Evolutionary conservation across 129 eudicot genomes (phyloP), one percentile per base, ranked within the genome.

Genomic region (Lactuca saligna): DNA sequence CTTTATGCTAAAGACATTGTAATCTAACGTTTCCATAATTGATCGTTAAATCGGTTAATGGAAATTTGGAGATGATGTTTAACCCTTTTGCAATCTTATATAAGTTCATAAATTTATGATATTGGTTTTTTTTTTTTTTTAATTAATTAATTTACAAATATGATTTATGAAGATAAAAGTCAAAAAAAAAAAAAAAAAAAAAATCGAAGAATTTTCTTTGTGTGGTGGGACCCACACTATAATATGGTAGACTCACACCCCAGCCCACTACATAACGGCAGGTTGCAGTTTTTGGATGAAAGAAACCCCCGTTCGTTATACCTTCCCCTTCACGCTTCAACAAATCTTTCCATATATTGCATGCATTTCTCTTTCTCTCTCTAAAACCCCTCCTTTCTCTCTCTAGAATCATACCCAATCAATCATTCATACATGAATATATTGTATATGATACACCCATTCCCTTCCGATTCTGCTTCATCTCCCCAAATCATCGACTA

Each of bases 271-370:
- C 74, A 33, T 61, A 75, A 75, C 80, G 75, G 80, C 48, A 68
- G 56, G 69, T 75, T 75, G 70, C 80, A 58, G 39, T 57, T 71
- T 70, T 46, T 56, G 41, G 81, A 6, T 78, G 53, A 39, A 69
- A 72, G 58, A 65, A 11, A 8, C 51, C 37, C 63, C 11, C 67
- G 56, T 68, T 71, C 53, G 39, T 16, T 74, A 68, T 62, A 11
- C 64, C 77, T 73, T 69, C 77, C 38, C 61, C 67, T 74, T 78
- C 78, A 73, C 83, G 82, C 77, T 38, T 73, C 78, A 72, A 34
- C 81, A 76, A 61, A 63, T 65, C 79, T 72, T 85, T 66, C 84
- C 75, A 78, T 75, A 72, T 65, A 70, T 69, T 85, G 90, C 90
- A 85, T 85, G 90, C 82, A 78, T 17, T 25, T 25, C 37, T 10